phyloP scores from a whole-genome alignment of 176 grass and related monocot species.

The Triticum aestivum region DNA sequence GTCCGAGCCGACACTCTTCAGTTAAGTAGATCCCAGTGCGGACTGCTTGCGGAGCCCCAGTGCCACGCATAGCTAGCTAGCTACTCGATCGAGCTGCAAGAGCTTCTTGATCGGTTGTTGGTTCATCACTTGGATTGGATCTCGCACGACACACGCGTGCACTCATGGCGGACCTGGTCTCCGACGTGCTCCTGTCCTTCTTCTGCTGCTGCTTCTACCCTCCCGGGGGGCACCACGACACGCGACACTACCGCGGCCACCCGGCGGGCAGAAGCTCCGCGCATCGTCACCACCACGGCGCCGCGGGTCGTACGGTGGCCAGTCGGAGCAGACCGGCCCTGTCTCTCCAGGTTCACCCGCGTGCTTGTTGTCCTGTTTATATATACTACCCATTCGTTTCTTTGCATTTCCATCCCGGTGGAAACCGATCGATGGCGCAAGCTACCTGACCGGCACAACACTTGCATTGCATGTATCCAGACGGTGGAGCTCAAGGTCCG shows the following conservation, averaged over 20 bases:
- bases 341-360: slow-evolving; percentile 37
- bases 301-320: not conserved
- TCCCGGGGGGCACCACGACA: slow-evolving; percentile 26
- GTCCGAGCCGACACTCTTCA: not conserved
- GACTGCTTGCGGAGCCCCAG: not conserved
- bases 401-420: not conserved
- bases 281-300: not conserved
- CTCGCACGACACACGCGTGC: not conserved
- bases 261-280: not conserved
- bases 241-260: not conserved
- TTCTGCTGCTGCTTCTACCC: slow-evolving; percentile 54
- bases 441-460: not conserved
- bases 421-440: not conserved
- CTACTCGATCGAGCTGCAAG: not conserved
- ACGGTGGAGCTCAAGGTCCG: slow-evolving; percentile 79
- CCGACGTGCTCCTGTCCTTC: slow-evolving; percentile 50
- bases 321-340: slow-evolving; percentile 16
- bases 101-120: not conserved
- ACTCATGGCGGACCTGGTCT: slow-evolving; percentile 51
- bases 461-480: slow-evolving; percentile 10
- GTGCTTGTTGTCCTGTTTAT: not conserved
- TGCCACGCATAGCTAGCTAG: not conserved
- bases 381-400: not conserved
- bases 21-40: not conserved
- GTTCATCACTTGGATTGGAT: not conserved